Conservation (phyloP, 1,139 yeast species). For the Diutina neorugosa region DNA sequence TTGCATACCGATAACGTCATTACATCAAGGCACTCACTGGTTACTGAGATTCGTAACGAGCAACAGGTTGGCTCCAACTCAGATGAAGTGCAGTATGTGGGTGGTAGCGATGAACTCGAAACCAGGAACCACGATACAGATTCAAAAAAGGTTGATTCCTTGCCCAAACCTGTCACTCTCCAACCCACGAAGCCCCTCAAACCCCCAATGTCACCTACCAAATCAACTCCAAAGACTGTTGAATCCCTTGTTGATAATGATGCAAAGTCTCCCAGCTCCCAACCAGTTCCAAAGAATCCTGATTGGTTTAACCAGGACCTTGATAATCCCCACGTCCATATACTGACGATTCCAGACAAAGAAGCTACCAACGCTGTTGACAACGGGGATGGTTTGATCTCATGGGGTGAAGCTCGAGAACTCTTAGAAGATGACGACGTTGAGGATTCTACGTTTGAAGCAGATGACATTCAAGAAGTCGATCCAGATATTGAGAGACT, state of each 20-base stretch:
- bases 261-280: neutral
- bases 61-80: neutral
- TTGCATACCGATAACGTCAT: no score
- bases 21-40: neutral
- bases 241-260: neutral
- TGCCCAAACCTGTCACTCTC: neutral
- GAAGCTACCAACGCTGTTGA: conserved; percentile 9
- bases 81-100: neutral
- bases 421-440: conserved; percentile 11
- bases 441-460: conserved; percentile 5
- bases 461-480: conserved; percentile 7
- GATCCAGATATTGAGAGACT: neutral
- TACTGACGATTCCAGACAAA: conserved; percentile 6
- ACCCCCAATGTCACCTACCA: neutral
- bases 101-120: neutral
- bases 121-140: neutral
- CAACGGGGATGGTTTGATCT: conserved; percentile 33
- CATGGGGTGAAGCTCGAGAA: conserved; percentile 35
- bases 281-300: conserved; percentile 12
- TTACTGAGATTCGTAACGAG: neutral
- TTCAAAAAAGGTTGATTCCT: neutral
- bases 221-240: no score
- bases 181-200: neutral
- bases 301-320: conserved; percentile 19
- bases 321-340: conserved; percentile 6